Conservation (phyloP, 202 grass and related monocot genomes). For the Musa balbisiana region DNA sequence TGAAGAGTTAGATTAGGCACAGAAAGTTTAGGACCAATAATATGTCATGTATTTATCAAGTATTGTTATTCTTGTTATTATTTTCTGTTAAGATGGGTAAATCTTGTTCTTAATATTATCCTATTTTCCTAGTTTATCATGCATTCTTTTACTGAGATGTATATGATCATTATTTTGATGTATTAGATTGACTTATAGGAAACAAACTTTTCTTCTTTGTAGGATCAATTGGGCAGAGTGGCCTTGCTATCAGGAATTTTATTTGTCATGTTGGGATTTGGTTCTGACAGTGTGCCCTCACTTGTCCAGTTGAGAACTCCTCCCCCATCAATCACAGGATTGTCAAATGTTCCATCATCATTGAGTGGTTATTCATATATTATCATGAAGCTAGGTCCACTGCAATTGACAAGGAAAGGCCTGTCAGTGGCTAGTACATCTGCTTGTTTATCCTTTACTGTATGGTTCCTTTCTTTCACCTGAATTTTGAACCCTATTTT, state of each 20-base stretch:
- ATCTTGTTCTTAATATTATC: background rate
- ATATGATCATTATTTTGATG: background rate
- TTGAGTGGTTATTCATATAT: constrained; percentile 76
- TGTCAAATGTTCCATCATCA: constrained; percentile 60
- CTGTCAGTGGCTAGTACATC: constrained; percentile 87
- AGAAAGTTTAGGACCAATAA: too few relatives aligned
- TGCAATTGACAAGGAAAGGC: constrained; percentile 94
- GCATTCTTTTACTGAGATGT: background rate
- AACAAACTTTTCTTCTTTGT: constrained; percentile 29
- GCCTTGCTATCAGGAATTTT: constrained; percentile 82
- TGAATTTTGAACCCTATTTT: background rate
- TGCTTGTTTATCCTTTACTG: constrained; percentile 83
- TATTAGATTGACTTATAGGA: constrained; percentile 22
- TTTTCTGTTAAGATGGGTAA: background rate
- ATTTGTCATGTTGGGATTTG: constrained; percentile 94
- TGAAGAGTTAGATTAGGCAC: too few relatives aligned
- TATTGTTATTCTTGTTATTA: background rate
- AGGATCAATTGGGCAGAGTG: constrained; percentile 98
- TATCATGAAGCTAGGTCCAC: constrained; percentile 80
- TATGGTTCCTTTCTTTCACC: constrained; percentile 36
- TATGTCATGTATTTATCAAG: background rate
- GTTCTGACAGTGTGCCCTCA: constrained; percentile 59
- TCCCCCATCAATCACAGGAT: constrained; percentile 59
- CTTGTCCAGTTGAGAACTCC: constrained; percentile 80
- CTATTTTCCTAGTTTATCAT: background rate